phyloP scores from a whole-genome alignment of 495 filamentous ascomycete species.

The Amorphotheca resinae region DNA sequence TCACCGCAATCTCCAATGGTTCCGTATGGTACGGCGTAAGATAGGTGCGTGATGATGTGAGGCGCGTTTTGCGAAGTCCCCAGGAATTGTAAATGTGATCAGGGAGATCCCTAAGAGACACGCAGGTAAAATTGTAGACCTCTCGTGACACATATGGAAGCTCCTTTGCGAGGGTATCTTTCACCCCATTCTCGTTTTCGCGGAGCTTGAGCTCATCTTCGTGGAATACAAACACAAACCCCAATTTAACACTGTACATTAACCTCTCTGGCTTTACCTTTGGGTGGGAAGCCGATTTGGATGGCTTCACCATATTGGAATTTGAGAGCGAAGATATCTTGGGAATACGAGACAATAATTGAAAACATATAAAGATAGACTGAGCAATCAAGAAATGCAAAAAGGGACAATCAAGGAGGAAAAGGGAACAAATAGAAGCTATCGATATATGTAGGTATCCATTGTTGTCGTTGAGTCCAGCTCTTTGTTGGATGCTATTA shows the following conservation, averaged over 20 bases:
- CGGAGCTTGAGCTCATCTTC: background rate
- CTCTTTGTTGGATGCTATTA: too few species aligned
- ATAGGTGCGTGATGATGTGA: too few species aligned
- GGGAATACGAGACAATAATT: too few species aligned
- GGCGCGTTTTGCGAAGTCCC: too few species aligned
- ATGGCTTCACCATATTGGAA: too few species aligned
- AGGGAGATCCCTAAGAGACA: background rate
- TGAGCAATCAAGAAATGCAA: too few species aligned
- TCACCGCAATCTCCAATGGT: background rate
- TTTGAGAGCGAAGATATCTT: too few species aligned
- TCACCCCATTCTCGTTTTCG: background rate
- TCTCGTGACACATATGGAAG: background rate
- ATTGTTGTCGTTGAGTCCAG: too few species aligned
- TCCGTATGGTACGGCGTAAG: background rate
- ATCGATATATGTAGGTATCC: too few species aligned
- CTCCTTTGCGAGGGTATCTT: background rate
- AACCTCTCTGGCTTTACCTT: background rate
- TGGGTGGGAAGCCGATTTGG: background rate
- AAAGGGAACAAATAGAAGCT: too few species aligned
- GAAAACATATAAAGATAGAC: too few species aligned
- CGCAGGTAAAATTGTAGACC: background rate
- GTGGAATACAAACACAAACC: slow-evolving; percentile 13
- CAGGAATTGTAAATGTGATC: slow-evolving; percentile 10
- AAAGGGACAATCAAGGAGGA: too few species aligned
- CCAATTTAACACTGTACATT: slow-evolving; percentile 10